Evolutionary conservation across 2,329 filamentous ascomycete species (phyloP).

Genomic region (Fonsecaea pugnacius): DNA sequence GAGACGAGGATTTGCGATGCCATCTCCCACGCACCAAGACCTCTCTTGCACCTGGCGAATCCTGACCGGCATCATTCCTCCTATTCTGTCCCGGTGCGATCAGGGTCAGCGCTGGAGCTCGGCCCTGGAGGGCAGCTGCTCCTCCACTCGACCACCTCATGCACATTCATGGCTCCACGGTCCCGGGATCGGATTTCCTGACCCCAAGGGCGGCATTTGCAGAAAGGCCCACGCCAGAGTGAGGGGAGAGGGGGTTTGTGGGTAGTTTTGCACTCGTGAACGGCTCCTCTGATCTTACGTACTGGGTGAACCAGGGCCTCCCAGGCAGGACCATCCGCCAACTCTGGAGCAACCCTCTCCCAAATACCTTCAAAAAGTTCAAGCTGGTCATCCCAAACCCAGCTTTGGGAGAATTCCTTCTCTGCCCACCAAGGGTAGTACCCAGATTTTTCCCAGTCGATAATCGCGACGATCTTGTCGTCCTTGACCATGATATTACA

Average conservation of each 20-base stretch:
- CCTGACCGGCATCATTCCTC: no score
- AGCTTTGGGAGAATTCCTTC: background rate
- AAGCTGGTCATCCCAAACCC: background rate
- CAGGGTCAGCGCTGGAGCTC: no score
- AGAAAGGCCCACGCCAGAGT: background rate
- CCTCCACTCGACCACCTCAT: background rate
- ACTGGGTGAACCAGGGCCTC: background rate
- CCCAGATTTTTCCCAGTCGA: slow-evolving; percentile 39
- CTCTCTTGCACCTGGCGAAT: background rate
- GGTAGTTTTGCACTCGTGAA: background rate
- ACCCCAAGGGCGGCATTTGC: background rate
- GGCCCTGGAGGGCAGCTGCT: no score
- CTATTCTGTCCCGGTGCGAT: no score
- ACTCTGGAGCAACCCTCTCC: background rate
- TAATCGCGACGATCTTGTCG: slow-evolving; percentile 37
- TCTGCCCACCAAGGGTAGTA: slow-evolving; percentile 37
- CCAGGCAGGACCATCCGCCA: background rate
- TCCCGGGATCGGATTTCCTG: background rate
- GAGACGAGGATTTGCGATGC: background rate
- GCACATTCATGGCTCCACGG: background rate
- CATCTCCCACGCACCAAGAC: background rate
- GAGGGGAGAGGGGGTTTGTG: background rate
- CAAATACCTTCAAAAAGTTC: background rate
- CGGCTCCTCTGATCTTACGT: background rate
- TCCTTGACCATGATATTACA: slow-evolving; percentile 40